phyloP scores from a whole-genome alignment of 257 asterid species.

The Solanum phureja region DNA sequence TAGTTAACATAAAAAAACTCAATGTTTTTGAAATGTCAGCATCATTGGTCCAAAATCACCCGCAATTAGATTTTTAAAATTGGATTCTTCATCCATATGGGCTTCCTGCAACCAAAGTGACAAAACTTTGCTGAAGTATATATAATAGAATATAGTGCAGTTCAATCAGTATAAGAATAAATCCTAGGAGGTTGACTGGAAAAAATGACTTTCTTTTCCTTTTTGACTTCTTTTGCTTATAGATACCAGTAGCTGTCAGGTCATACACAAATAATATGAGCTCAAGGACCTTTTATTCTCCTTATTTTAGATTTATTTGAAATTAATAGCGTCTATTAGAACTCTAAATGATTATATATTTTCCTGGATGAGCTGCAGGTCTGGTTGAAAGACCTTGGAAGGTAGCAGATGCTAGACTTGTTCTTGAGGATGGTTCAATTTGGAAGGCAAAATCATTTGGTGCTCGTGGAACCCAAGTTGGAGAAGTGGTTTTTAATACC shows the following conservation, averaged over 20 bases:
- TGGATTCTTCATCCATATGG: neutral
- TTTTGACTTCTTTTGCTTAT: neutral
- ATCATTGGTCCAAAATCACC: neutral
- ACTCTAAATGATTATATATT: neutral
- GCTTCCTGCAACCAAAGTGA: neutral
- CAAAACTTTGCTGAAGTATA: neutral
- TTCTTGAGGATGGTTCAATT: slow-evolving; percentile 91
- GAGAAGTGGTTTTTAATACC: slow-evolving; percentile 98
- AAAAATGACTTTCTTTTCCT: neutral
- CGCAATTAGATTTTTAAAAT: neutral
- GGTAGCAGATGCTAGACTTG: slow-evolving; percentile 90
- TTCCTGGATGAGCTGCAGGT: slow-evolving; percentile 17
- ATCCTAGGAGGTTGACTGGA: neutral
- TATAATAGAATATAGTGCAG: neutral
- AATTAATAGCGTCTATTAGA: neutral
- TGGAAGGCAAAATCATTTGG: slow-evolving; percentile 96
- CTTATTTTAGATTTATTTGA: neutral
- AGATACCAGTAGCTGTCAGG: neutral
- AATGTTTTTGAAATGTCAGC: neutral
- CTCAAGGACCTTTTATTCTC: neutral
- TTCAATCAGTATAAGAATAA: neutral
- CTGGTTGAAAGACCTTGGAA: slow-evolving; percentile 78
- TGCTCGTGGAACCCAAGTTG: slow-evolving; percentile 97
- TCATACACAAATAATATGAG: neutral
- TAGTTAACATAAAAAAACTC: neutral